Evolutionary conservation across 1,139 yeast genomes (phyloP).

Genomic region (Yarrowia galli): DNA sequence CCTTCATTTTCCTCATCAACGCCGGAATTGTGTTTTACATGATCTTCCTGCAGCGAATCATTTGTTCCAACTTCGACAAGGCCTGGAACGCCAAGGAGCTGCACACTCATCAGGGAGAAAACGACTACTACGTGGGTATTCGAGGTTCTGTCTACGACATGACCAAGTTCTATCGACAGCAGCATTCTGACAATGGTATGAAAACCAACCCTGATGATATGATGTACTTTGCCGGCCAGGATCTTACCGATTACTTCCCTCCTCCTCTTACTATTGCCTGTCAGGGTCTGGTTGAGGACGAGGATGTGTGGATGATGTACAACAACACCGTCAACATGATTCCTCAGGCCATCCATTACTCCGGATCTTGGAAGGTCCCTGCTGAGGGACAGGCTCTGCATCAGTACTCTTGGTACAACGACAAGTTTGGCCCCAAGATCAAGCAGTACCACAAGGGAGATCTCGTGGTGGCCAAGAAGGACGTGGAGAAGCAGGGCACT

Average conservation of each 20-base stretch:
- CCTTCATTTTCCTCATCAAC: conserved; percentile 48
- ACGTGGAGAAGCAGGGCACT: conserved; percentile 43
- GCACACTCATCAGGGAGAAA: conserved; percentile 47
- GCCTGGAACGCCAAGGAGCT: conserved; percentile 52
- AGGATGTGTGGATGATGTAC: conserved; percentile 45
- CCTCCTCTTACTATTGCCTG: conserved; percentile 52
- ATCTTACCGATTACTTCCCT: conserved; percentile 51
- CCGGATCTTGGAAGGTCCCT: conserved; percentile 47
- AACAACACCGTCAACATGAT: conserved; percentile 47
- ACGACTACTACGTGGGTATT: conserved; percentile 50
- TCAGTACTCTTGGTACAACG: conserved; percentile 49
- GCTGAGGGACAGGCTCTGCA: conserved; percentile 46
- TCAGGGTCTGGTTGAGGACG: conserved; percentile 49
- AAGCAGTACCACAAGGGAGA: conserved; percentile 49
- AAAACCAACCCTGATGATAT: conserved; percentile 46
- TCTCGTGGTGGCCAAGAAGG: conserved; percentile 49
- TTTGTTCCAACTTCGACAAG: conserved; percentile 51
- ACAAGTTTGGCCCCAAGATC: conserved; percentile 49
- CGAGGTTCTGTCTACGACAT: conserved; percentile 53
- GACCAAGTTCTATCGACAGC: conserved; percentile 49
- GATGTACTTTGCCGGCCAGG: conserved; percentile 51
- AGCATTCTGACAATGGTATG: conserved; percentile 51
- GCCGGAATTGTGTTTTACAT: conserved; percentile 51
- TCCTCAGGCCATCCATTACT: conserved; percentile 48
- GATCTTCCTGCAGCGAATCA: conserved; percentile 49